Base-by-base conservation (phyloP, 2,329 filamentous ascomycete genomes). In the Diplocarpon mali region DNA sequence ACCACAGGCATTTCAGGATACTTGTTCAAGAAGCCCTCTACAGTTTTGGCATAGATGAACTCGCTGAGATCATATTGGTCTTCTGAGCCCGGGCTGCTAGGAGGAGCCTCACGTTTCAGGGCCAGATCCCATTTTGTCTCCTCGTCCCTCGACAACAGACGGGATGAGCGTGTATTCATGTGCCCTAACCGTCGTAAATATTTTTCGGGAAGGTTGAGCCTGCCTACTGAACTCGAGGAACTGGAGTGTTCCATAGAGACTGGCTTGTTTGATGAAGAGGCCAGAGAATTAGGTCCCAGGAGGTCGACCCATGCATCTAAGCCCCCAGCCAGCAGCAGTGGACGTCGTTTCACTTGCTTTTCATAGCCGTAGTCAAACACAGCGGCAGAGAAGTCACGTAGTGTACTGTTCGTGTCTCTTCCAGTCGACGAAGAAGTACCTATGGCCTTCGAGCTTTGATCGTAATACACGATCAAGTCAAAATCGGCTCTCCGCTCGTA, bases 381-480 rank as follows among this genome's bases (percentile, higher is more conserved):
- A 0, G 90, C 88, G 50, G 87, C 80, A 57, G 83, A 79, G 11
- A 98, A 69, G 13, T 80, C 80, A 52, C 80, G 71, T 15, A 95
- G 64, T n/a, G 79, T 75, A 68, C 65, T 40, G 65, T 69, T 14
- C 65, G 68, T 31, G 61, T 65, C 39, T 61, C 64, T 17, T 65
- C 58, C 57, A 67, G 62, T 64, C 72, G 59, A 63, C 64, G 54
- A 56, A 56, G 45, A 51, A 47, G 47, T 53, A 50, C 52, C 42
- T 57, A 63, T 15, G 50, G 40, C 54, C 14, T 38, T 53, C 27
- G 85, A 70, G 61, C 72, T 50, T 53, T 90, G 75, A 62, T 98
- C 88, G 61, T 96, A 94, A 57, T 93, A 92, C 0, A 98, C 85
- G 10, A 98, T 75, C 35, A 95, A 66, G 53, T 96, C 88, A 56